A percentile compares a stretch with the other conserved stretches of the same genome.
Conservation (phyloP, 2,329 filamentous ascomycete species). For the Calonectria ilicicola region DNA sequence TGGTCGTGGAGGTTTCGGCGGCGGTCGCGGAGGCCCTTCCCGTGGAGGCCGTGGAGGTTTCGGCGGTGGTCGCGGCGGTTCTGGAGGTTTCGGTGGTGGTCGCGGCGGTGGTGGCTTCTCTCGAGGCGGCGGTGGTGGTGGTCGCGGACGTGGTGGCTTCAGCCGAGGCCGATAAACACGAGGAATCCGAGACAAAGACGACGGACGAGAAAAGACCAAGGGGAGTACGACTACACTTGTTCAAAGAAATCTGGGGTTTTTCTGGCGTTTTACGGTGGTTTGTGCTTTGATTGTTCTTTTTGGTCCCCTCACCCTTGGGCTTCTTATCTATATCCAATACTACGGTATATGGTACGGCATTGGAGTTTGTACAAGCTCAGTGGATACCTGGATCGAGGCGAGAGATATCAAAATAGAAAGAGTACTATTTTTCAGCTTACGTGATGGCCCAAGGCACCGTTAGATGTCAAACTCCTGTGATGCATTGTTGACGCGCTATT, state of each 20-base stretch:
- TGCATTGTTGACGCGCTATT: not conserved
- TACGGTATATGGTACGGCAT: conserved; percentile 35
- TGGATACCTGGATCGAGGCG: conserved; percentile 36
- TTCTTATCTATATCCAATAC: conserved; percentile 25
- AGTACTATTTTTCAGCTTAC: conserved; percentile 31
- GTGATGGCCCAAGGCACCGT: not conserved
- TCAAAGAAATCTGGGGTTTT: conserved; percentile 29
- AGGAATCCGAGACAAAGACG: conserved; percentile 7
- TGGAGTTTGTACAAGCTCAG: conserved; percentile 44
- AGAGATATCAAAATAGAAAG: conserved; percentile 39
- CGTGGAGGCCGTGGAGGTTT: conserved; percentile 42
- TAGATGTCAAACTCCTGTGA: not conserved
- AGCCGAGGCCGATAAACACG: conserved; percentile 32
- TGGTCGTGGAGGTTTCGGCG: conserved; percentile 44
- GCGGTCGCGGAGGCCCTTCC: conserved; percentile 47
- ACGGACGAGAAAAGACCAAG: conserved; percentile 16
- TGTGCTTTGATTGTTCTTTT: conserved; percentile 28
- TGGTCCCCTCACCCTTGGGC: conserved; percentile 16
- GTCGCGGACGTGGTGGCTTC: conserved; percentile 40
- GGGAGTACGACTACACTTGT: conserved; percentile 29
- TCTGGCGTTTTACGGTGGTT: conserved; percentile 35
- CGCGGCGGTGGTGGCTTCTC: conserved; percentile 42
- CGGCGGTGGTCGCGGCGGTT: conserved; percentile 39
- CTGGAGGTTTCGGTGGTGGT: conserved; percentile 36
- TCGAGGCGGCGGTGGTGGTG: conserved; percentile 46